A percentile compares a stretch with the other conserved stretches of the same genome.
Conservation (phyloP, 768 basidiomycete genomes). For the Collybia sordida region DNA sequence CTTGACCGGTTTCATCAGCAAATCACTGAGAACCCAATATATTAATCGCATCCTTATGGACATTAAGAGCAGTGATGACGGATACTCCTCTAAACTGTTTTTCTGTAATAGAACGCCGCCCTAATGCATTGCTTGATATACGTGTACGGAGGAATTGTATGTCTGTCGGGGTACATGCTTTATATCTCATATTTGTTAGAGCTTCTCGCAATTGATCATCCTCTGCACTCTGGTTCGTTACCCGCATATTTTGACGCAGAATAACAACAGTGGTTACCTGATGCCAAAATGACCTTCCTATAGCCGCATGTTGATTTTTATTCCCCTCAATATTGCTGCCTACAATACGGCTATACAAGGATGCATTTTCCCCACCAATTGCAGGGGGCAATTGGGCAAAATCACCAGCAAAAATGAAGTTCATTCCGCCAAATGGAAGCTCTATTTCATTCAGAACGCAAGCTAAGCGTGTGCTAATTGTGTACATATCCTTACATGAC, state of each 20-base stretch:
- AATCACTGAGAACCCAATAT: constrained; percentile 31
- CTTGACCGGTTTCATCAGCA: constrained; percentile 24
- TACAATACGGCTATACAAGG: constrained; percentile 20
- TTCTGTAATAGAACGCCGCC: constrained; percentile 9
- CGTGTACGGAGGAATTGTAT: constrained; percentile 24
- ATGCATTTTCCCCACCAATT: constrained; percentile 9
- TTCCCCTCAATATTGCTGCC: background rate
- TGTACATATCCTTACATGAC: constrained; percentile 24
- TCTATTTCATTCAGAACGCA: constrained; percentile 13
- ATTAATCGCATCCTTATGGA: no score
- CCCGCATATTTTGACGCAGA: constrained; percentile 34
- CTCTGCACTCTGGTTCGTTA: constrained; percentile 15
- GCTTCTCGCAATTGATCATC: constrained; percentile 26
- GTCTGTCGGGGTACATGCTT: constrained; percentile 29
- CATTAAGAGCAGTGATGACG: constrained; percentile 30
- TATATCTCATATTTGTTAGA: constrained; percentile 30
- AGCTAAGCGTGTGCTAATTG: constrained; percentile 21
- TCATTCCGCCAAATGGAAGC: constrained; percentile 32
- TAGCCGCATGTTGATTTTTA: constrained; percentile 15
- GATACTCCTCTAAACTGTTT: constrained; percentile 26
- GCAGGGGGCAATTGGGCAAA: constrained; percentile 43
- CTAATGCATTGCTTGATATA: constrained; percentile 10
- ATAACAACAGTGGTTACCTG: constrained; percentile 32
- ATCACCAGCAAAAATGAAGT: constrained; percentile 43
- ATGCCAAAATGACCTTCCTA: constrained; percentile 29